Base-by-base conservation (phyloP, 1,284 basidiomycete genomes). In the Moesziomyces antarcticus region DNA sequence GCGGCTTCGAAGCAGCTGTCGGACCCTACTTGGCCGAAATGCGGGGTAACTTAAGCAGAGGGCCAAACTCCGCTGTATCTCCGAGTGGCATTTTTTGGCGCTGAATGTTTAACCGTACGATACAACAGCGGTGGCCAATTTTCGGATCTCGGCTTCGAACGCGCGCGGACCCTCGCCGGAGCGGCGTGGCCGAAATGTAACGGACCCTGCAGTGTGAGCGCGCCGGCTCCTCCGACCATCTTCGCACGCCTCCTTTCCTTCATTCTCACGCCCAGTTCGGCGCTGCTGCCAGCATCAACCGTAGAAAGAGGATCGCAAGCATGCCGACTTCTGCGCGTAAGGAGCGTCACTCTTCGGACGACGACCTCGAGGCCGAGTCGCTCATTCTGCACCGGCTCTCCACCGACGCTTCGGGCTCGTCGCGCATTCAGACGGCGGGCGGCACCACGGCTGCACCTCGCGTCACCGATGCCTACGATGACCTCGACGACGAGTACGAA, bases 341-440 rank as follows among this genome's bases (percentile, higher is more conserved):
- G 44, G 57, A 63, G 0, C 57, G 66, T 10, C 47, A 33, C 16
- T 65, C 69, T 1, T 50, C 66, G n/a, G 67, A 71, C 42, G 56
- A 57, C 40, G 73, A 75, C 25, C 63, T 75, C 22, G 73, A 75
- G 53, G 73, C 73, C 21, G 73, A 75, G 43, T 66, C 73, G 5
- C 73, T 75, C 33, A 71, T 75, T 30, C 64, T 75, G 3, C 73
- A 75, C 24, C 67, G 68, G 11, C 47, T 75, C 45, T 64, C 63
- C 37, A 71, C 67, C 51, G 73, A 71, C 43, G 60, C 61, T 7
- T 52, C 58, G 1, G 73, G 68, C 20, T 45, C 45, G 16, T 58
- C 62, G 10, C 46, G 58, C 2, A 66, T 74, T 16, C 66, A 60
- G 42, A 57, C 66, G 1, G 41, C 61, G 10, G 61, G 61, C 22